Percentiles rank a stretch among this genome's conserved stretches.
Conservation (phyloP, 306 rosid species). For the Sindora glabra region DNA sequence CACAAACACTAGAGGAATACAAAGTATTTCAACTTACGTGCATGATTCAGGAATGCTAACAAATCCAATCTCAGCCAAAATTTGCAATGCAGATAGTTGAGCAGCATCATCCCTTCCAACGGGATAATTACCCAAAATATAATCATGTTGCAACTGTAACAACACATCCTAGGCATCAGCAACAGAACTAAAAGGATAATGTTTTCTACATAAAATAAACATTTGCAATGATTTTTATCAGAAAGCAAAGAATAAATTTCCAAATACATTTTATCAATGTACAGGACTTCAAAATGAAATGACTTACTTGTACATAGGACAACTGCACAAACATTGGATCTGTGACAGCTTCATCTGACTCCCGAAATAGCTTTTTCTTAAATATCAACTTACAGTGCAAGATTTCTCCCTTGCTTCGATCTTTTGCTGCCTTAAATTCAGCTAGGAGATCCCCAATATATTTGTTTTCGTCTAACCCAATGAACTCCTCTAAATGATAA, state of each 20-base stretch:
- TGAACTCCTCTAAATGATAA: conserved; percentile 68
- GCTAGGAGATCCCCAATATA: conserved; percentile 80
- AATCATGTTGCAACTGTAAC: conserved; percentile 90
- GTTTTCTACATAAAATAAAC: conserved; percentile 2
- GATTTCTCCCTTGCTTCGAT: conserved; percentile 87
- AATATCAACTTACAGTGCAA: conserved; percentile 76
- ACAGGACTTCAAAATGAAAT: neutral
- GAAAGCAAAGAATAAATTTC: neutral
- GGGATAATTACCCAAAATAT: conserved; percentile 86
- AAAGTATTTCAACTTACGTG: conserved; percentile 58
- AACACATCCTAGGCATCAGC: conserved; percentile 13
- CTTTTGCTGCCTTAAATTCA: conserved; percentile 83
- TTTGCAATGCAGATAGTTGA: conserved; percentile 86
- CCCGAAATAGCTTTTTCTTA: conserved; percentile 84
- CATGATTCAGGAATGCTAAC: conserved; percentile 65
- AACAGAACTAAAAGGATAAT: conserved; percentile 6
- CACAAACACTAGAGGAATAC: too few species aligned
- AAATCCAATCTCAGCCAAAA: conserved; percentile 81
- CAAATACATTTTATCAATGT: neutral
- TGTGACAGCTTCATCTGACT: conserved; percentile 88
- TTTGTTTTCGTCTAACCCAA: conserved; percentile 86
- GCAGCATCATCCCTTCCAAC: conserved; percentile 94
- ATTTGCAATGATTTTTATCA: neutral
- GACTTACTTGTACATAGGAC: conserved; percentile 81
- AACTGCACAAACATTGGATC: conserved; percentile 91